Percentiles rank a stretch among this genome's conserved stretches.
Conservation (phyloP, 768 basidiomycete genomes). For the Auricularia auricula-judae region DNA sequence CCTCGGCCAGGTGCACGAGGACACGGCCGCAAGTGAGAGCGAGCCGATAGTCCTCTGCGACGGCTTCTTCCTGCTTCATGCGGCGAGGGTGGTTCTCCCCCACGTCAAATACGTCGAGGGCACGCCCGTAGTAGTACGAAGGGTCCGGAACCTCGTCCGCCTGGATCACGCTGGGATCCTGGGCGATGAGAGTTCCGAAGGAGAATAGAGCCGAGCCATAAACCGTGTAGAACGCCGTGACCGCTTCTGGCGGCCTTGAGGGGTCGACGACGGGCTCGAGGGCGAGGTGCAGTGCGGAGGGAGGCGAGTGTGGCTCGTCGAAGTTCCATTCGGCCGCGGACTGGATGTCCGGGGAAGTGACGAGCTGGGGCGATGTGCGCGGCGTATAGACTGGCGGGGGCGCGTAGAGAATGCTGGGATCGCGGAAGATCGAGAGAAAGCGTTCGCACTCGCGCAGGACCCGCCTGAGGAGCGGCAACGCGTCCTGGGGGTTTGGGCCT, state of each 20-base stretch:
- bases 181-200: conserved; percentile 49
- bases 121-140: conserved; percentile 46
- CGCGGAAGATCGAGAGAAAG: conserved; percentile 42
- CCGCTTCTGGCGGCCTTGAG: conserved; percentile 29
- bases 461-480: conserved; percentile 45
- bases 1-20: conserved; percentile 48
- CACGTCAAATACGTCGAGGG: conserved; percentile 59
- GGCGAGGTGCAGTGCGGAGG: not conserved
- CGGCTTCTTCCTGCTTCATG: conserved; percentile 6
- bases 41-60: conserved; percentile 56
- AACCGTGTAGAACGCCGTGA: conserved; percentile 56
- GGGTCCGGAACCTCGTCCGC: not conserved
- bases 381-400: conserved; percentile 11
- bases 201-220: conserved; percentile 54
- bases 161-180: conserved; percentile 18
- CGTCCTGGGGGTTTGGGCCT: conserved; percentile 33
- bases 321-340: conserved; percentile 14
- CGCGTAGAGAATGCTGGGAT: conserved; percentile 43
- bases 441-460: conserved; percentile 60
- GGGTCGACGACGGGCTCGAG: conserved; percentile 4
- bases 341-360: conserved; percentile 17
- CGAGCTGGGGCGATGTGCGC: conserved; percentile 10
- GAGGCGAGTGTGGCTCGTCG: conserved; percentile 6
- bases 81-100: conserved; percentile 50
- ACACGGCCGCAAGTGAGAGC: conserved; percentile 58